Evolutionary conservation across 2,329 filamentous ascomycete species (phyloP).

Genomic region (Ascochyta pisi): DNA sequence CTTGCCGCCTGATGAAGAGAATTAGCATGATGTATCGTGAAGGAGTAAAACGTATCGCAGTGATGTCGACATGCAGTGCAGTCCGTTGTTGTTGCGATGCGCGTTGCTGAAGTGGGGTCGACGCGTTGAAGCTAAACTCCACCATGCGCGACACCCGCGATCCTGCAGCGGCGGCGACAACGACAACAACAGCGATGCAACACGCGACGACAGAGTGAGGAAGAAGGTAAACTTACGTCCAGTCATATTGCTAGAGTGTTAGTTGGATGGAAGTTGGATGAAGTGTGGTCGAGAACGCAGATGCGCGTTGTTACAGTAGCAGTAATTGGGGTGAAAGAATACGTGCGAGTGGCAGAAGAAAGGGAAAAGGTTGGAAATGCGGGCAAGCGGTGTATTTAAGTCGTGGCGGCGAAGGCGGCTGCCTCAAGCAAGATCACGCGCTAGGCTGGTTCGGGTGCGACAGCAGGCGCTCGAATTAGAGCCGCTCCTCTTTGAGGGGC

Average conservation of each 20-base stretch:
- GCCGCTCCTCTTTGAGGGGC: constrained; percentile 10
- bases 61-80: constrained; percentile 21
- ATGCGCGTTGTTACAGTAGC: constrained; percentile 1
- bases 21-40: constrained; percentile 40
- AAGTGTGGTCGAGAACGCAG: constrained; percentile 8
- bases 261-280: constrained; percentile 12
- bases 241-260: constrained; percentile 50
- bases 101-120: constrained; percentile 25
- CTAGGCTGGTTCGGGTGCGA: constrained; percentile 31
- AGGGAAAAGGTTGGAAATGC: constrained; percentile 18
- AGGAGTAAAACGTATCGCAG: constrained; percentile 12
- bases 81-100: constrained; percentile 21
- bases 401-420: constrained; percentile 27
- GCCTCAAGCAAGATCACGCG: constrained; percentile 33
- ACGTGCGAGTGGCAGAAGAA: constrained; percentile 25
- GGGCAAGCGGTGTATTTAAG: constrained; percentile 33
- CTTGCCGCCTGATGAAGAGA: constrained; percentile 57
- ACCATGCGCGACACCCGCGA: constrained; percentile 29
- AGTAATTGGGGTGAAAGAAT: constrained; percentile 19
- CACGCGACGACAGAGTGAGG: constrained; percentile 21
- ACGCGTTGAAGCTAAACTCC: constrained; percentile 32
- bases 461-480: constrained; percentile 24
- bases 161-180: constrained; percentile 16
- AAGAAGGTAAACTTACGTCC: constrained; percentile 49
- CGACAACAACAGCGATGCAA: constrained; percentile 20